Evolutionary conservation across 768 basidiomycete genomes (phyloP).

Genomic region (Boletus insuetus): DNA sequence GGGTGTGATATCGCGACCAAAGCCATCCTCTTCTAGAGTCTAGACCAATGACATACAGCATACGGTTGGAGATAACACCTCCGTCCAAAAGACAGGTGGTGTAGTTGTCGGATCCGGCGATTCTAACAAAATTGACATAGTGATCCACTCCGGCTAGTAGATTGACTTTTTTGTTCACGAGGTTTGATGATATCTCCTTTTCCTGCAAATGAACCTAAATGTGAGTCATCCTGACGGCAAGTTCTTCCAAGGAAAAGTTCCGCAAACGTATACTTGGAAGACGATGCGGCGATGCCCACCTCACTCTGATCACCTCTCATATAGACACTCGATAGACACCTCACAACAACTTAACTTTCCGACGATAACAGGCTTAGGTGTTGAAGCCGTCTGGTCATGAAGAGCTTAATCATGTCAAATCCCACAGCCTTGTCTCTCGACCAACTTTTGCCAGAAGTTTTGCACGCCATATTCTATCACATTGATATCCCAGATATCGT

Average conservation of each 20-base stretch:
- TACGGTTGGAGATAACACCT: conserved; percentile 91
- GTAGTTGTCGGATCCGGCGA: conserved; percentile 52
- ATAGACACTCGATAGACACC: no score
- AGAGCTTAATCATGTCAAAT: no score
- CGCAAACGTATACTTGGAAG: conserved; percentile 22
- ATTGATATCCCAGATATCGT: conserved; percentile 17
- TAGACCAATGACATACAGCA: conserved; percentile 92
- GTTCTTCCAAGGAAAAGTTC: neutral
- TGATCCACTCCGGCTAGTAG: conserved; percentile 40
- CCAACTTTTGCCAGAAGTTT: conserved; percentile 9
- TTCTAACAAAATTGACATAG: conserved; percentile 25
- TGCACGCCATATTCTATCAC: conserved; percentile 8
- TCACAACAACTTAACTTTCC: no score
- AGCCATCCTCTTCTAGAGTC: conserved; percentile 95
- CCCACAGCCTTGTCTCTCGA: conserved; percentile 1
- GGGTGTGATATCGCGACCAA: conserved; percentile 86
- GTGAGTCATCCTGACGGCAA: conserved; percentile 8
- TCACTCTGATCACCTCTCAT: conserved; percentile 38
- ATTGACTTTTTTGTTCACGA: conserved; percentile 53
- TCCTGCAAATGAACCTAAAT: conserved; percentile 33
- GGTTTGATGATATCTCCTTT: conserved; percentile 60
- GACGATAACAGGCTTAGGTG: no score
- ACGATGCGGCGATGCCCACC: conserved; percentile 33
- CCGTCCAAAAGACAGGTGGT: conserved; percentile 94
- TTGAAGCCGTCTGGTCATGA: no score